These are phyloP conservation scores for Microdochium bolleyi DNA, from an alignment of 2,329 filamentous ascomycete genomes.

Conservation along the genomic window DNA sequence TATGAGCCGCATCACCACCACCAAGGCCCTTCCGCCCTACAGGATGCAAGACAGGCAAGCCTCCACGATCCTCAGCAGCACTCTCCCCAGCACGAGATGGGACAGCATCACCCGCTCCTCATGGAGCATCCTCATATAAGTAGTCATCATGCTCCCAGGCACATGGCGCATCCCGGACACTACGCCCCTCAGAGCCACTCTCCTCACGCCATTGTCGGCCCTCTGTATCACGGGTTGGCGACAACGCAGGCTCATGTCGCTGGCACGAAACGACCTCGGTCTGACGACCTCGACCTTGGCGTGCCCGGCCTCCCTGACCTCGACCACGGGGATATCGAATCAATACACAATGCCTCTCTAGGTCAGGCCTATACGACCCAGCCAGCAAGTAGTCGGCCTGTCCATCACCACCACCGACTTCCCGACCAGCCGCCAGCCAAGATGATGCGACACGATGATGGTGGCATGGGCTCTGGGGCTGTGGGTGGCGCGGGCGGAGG, in stretches of 20 bases:
- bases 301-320: slow-evolving; percentile 42
- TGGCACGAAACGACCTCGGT: slow-evolving; percentile 43
- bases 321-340: slow-evolving; percentile 46
- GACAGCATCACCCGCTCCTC: slow-evolving; percentile 45
- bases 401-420: slow-evolving; percentile 75
- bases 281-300: slow-evolving; percentile 51
- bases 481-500: slow-evolving; percentile 30
- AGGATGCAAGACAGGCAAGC: slow-evolving; percentile 35
- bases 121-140: slow-evolving; percentile 49
- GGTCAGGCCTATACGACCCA: slow-evolving; percentile 42
- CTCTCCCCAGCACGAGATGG: slow-evolving; percentile 34
- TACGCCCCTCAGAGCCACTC: slow-evolving; percentile 40
- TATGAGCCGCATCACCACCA: slow-evolving; percentile 40
- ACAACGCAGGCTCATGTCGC: slow-evolving; percentile 21
- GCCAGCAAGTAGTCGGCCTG: slow-evolving; percentile 35
- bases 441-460: slow-evolving; percentile 53
- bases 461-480: slow-evolving; percentile 27
- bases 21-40: slow-evolving; percentile 35
- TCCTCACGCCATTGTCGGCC: slow-evolving; percentile 36
- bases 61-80: slow-evolving; percentile 36
- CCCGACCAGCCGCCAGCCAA: slow-evolving; percentile 64
- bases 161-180: slow-evolving; percentile 43
- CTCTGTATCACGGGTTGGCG: slow-evolving; percentile 44
- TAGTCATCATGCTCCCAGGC: slow-evolving; percentile 36
- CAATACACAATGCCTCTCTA: slow-evolving; percentile 45